Evolutionary conservation across 495 filamentous ascomycete species (phyloP), one percentile per base, ranked within the genome.

Genomic region (Oidiodendron maius): DNA sequence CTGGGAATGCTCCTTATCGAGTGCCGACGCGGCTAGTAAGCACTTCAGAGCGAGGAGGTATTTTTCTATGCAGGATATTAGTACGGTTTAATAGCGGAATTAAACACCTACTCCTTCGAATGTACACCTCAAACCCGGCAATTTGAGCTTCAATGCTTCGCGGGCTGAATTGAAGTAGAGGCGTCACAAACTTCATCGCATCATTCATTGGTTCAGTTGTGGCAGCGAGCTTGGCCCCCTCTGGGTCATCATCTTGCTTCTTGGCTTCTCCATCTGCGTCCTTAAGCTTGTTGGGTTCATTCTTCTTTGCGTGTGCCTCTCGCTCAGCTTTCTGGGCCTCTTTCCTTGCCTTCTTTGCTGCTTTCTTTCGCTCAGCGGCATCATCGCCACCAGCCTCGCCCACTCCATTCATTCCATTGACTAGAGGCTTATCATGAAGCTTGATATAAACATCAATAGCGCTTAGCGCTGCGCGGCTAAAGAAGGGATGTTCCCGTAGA

Each of bases 341-440:
- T 66, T 87, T 91, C 69, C 83, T 91, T 2, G 91, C 91, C 71
- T 97, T 98, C 76, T 96, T 96, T 30, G 86, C 71, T 1, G 89
- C 89, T 72, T 94, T 97, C 76, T 95, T 97, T 46, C 78, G 76
- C 59, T 96, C 90, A 40, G 71, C 65, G 13, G 63, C 61, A 40
- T 64, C 58, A 4, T 64, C 72, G 9, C 67, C 62, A 26, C 64
- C 59, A 24, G 71, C 72, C 46, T 69, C 67, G 0, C n/a, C 44
- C 34, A 20, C 48, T 20, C 81, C 81, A 47, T 82, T 83, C 17
- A 68, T 55, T 0, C 72, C 74, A 50, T 75, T 74, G n/a, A 70
- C 61, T 35, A 80, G 61, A 1, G 86, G 87, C 44, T 86, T 77
- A 58, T 97, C 94, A 54, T 83, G 71, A 53, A 99, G 80, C 49